A percentile compares a stretch with the other conserved stretches of the same genome.
Evolutionary conservation across 768 basidiomycete genomes (phyloP).

Genomic region (Lentinula edodes): DNA sequence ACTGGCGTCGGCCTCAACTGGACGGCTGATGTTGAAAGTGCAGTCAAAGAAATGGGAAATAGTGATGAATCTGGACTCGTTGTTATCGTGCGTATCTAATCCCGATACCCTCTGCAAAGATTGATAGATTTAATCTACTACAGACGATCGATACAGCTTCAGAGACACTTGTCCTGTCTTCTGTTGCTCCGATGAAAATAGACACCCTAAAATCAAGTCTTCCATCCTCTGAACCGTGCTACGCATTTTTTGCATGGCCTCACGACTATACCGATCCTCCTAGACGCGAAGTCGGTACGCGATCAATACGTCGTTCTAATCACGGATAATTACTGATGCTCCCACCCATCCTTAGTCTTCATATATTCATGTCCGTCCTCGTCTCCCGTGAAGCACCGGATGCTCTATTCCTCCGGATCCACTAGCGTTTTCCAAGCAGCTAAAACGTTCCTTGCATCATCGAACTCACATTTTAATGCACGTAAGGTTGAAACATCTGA

Average conservation of each 20-base stretch:
- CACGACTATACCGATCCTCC: slow-evolving; percentile 32
- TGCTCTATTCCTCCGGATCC: slow-evolving; percentile 82
- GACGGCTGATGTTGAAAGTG: slow-evolving; percentile 58
- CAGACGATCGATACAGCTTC: slow-evolving; percentile 64
- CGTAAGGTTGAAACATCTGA: slow-evolving; percentile 84
- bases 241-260: slow-evolving; percentile 65
- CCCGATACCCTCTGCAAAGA: not conserved
- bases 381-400: slow-evolving; percentile 79
- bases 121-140: not conserved
- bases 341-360: slow-evolving; percentile 53
- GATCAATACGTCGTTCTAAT: not conserved
- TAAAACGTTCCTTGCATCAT: slow-evolving; percentile 42
- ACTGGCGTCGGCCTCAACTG: slow-evolving; percentile 62
- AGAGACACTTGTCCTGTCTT: slow-evolving; percentile 51
- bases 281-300: slow-evolving; percentile 57
- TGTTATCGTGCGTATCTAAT: slow-evolving; percentile 47
- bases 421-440: slow-evolving; percentile 50
- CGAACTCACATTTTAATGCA: slow-evolving; percentile 34
- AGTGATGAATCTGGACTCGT: slow-evolving; percentile 50
- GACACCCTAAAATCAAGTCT: slow-evolving; percentile 43
- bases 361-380: slow-evolving; percentile 86
- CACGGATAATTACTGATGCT: not conserved
- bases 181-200: slow-evolving; percentile 31
- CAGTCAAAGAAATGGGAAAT: slow-evolving; percentile 52
- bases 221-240: slow-evolving; percentile 58